These are phyloP conservation scores for Tolypocladium cylindrosporum DNA, from an alignment of 2,329 filamentous ascomycete species.

Conservation along the genomic window DNA sequence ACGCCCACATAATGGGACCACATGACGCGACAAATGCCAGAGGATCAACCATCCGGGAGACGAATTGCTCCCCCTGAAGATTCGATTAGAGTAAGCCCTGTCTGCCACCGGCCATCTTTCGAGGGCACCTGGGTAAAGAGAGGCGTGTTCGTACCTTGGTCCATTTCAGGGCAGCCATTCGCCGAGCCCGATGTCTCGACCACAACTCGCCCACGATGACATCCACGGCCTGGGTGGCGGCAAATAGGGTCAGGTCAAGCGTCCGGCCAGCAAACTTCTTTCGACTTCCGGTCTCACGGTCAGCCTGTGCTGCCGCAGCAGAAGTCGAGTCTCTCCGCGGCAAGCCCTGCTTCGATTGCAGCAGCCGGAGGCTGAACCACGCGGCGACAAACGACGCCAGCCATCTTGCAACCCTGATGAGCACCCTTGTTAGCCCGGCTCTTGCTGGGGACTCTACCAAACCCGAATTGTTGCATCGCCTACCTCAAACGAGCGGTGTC, in stretches of 20 bases:
- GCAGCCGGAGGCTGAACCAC: conserved; percentile 45
- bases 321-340: conserved; percentile 13
- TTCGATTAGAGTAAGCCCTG: background rate
- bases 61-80: conserved; percentile 19
- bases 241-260: conserved; percentile 75
- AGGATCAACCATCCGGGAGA: conserved; percentile 45
- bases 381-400: conserved; percentile 48
- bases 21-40: conserved; percentile 62
- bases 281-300: conserved; percentile 2
- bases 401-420: conserved; percentile 42
- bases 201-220: conserved; percentile 58
- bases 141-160: conserved; percentile 26
- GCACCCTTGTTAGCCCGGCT: background rate
- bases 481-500: conserved; percentile 17
- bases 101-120: background rate
- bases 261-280: conserved; percentile 54
- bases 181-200: conserved; percentile 36
- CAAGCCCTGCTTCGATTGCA: conserved; percentile 41
- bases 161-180: conserved; percentile 35
- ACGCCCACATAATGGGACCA: conserved; percentile 78
- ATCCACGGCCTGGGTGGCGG: conserved; percentile 61
- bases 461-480: background rate
- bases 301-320: background rate
- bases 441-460: background rate
- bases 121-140: background rate